phyloP scores from a whole-genome alignment of 2,329 filamentous ascomycete genomes.

The Xylariaceae sp. region DNA sequence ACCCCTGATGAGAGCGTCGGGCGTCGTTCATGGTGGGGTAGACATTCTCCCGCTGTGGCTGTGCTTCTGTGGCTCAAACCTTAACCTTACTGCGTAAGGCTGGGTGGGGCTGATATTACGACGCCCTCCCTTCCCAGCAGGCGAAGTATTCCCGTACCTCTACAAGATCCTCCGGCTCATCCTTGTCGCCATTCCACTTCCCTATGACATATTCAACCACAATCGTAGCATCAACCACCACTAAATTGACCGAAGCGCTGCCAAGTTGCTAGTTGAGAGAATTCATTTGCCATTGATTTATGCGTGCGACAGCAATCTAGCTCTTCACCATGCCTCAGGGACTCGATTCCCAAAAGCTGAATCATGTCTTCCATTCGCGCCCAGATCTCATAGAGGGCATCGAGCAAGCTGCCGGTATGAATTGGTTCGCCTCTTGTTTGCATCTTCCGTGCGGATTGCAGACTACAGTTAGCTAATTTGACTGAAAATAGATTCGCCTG shows the following conservation, averaged over 20 bases:
- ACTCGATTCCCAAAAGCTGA: conserved; percentile 48
- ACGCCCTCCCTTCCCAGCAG: too few species aligned
- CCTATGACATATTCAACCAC: not conserved
- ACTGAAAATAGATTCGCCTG: conserved; percentile 43
- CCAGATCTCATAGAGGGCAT: conserved; percentile 54
- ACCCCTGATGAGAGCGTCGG: not conserved
- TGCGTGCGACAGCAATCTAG: not conserved
- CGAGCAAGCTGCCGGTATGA: conserved; percentile 47
- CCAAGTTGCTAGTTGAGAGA: not conserved
- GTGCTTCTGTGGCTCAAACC: conserved; percentile 1
- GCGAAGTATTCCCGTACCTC: too few species aligned
- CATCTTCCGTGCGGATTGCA: too few species aligned
- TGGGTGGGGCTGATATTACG: not conserved
- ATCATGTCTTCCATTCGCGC: conserved; percentile 48
- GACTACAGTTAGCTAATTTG: not conserved
- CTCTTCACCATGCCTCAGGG: conserved; percentile 36
- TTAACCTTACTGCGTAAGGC: not conserved
- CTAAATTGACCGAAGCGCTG: not conserved
- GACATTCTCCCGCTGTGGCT: not conserved
- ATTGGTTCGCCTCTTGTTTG: not conserved
- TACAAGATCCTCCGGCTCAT: conserved; percentile 14
- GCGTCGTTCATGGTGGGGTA: not conserved
- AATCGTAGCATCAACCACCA: not conserved
- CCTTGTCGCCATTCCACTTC: not conserved
- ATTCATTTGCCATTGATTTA: not conserved